Evolutionary conservation across 495 filamentous ascomycete species (phyloP), one percentile per base, ranked within the genome.

Genomic region (Parachaetomium inaequale): DNA sequence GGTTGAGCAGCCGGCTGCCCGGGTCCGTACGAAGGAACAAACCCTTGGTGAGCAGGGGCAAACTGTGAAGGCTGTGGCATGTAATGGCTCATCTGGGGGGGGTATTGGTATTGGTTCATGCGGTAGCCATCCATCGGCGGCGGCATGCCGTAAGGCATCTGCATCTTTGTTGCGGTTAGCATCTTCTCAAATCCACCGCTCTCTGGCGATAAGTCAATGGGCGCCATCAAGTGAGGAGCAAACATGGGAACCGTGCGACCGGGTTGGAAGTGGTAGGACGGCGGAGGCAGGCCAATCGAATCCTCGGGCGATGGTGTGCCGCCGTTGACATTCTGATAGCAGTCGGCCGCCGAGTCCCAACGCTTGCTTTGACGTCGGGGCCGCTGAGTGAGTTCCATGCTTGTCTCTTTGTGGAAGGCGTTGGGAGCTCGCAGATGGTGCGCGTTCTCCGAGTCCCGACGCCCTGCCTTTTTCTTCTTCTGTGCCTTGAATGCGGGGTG

Each of bases 111-210:
- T n/a, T n/a, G n/a, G 56, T 62, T 29, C 54, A 62, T 62, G 23
- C 40, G 32, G 26, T 57, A 63, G 26, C n/a, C 76, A 55, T 73
- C 71, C 58, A 77, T 69, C 34, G 56, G 68, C 31, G 52, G 69
- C 58, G 45, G 47, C 23, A 62, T 53, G 46, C 55, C 64, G 26
- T 72, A 70, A 3, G 54, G 66, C 66, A 80, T 82, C 82, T 86
- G 81, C 77, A 84, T 78, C 69, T 84, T 75, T 50, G 65, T 71
- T 55, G 59, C 73, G 63, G 86, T 93, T 79, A 95, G 88, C 87
- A 81, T 81, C 51, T 84, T 81, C 69, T 93, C 88, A 81, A 90
- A 91, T 51, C 84, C 75, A 61, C 85, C 84, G 69, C 78, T 86
- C 65, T 85, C 83, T 59, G 87, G 88, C 38, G 89, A 87, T 59